phyloP scores from a whole-genome alignment of 148 eudicot genomes.

The Polygonum aviculare region DNA sequence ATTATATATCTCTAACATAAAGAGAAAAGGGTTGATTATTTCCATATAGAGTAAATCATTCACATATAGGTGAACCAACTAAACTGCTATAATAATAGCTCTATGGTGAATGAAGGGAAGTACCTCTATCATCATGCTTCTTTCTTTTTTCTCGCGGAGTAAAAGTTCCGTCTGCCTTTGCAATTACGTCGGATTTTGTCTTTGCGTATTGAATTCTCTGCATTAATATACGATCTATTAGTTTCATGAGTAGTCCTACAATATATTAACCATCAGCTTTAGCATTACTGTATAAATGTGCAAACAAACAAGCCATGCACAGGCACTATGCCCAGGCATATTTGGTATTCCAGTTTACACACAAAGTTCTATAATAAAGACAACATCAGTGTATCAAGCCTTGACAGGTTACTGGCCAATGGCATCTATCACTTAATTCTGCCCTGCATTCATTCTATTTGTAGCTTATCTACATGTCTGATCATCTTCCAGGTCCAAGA shows the following conservation, averaged over 20 bases:
- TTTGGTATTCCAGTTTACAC: not conserved
- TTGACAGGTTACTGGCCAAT: not conserved
- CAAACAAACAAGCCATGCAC: not conserved
- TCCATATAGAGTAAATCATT: not conserved
- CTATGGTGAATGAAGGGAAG: not conserved
- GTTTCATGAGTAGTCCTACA: not conserved
- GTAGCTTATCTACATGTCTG: not conserved
- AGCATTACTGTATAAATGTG: not conserved
- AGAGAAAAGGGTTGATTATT: not conserved
- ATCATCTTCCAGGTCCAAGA: not conserved
- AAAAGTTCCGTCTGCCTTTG: constrained; percentile 90
- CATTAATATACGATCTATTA: constrained; percentile 8
- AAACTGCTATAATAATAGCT: not conserved
- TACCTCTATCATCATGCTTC: constrained; percentile 92
- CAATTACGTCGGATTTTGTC: constrained; percentile 82
- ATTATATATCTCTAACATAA: not conserved
- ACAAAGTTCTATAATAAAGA: not conserved
- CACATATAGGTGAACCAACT: not conserved
- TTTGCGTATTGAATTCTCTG: constrained; percentile 95
- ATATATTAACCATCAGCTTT: not conserved
- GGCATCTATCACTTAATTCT: not conserved
- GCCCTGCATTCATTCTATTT: not conserved
- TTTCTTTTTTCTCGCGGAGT: constrained; percentile 83
- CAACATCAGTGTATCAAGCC: not conserved
- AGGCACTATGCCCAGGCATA: not conserved